A percentile compares a stretch with the other conserved stretches of the same genome.
Conservation (phyloP, 768 basidiomycete species). For the Lactarius evosmus region DNA sequence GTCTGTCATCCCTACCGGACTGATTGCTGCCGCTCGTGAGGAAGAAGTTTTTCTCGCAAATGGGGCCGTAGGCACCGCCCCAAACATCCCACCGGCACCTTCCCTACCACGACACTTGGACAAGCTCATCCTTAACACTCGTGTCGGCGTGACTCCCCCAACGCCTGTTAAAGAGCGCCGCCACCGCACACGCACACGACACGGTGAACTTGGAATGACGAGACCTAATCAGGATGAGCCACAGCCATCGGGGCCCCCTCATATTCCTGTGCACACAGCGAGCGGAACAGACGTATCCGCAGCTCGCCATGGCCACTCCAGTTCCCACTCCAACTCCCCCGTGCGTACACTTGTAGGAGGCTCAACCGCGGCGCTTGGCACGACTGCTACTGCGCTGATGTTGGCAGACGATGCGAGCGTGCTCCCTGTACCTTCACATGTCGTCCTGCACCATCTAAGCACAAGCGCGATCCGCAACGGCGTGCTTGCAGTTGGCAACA, state of each 20-base stretch:
- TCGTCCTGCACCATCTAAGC: slow-evolving; percentile 90
- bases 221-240: slow-evolving; percentile 25
- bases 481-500: slow-evolving; percentile 88
- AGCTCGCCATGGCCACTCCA: slow-evolving; percentile 14
- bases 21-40: slow-evolving; percentile 74
- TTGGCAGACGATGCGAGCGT: slow-evolving; percentile 86
- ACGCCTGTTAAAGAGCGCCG: slow-evolving; percentile 20
- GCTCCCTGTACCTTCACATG: slow-evolving; percentile 88
- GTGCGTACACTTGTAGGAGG: slow-evolving; percentile 28
- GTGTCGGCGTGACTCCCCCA: slow-evolving; percentile 32
- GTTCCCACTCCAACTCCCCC: slow-evolving; percentile 21
- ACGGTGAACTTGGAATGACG: slow-evolving; percentile 21
- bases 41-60: slow-evolving; percentile 72
- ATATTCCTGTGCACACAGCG: slow-evolving; percentile 35
- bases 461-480: slow-evolving; percentile 95
- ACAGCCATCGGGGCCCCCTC: slow-evolving; percentile 21
- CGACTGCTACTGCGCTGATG: slow-evolving; percentile 33
- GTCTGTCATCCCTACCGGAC: slow-evolving; percentile 67
- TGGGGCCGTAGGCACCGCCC: slow-evolving; percentile 46
- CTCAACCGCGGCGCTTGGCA: slow-evolving; percentile 6
- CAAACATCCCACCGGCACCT: slow-evolving; percentile 86
- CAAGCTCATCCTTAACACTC: slow-evolving; percentile 82
- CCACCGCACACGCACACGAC: slow-evolving; percentile 26
- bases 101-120: slow-evolving; percentile 87
- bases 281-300: slow-evolving; percentile 35